Evolutionary conservation across 2,329 filamentous ascomycete genomes (phyloP), one percentile per base, ranked within the genome.

Genomic region (Arthroderma sp.): DNA sequence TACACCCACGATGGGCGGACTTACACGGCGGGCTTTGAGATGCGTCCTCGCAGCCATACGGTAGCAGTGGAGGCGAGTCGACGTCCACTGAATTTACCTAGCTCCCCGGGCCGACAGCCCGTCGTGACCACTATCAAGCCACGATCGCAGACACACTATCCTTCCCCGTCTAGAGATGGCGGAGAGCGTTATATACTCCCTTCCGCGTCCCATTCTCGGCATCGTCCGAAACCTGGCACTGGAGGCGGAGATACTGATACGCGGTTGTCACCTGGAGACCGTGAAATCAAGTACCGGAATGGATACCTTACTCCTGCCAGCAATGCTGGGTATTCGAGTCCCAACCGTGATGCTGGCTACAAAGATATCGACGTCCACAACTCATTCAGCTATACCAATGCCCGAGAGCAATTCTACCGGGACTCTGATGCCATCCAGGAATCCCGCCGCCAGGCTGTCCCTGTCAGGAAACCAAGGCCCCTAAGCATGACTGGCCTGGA

Each of bases 331-430:
- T 63, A 63, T 23, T 57, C 52, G 17, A 51, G 60, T 13, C 57
- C 58, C 33, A 9, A 33, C 35, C 38, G 25, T 17, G 58, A 54
- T 63, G 66, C 35, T 58, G 60, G 59, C 35, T 54, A 53, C 4
- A 68, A 71, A 23, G 70, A 73, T 51, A 70, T 74, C 59, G 72
- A 73, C 54, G 65, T 71, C 17, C 69, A 71, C 49, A 68, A 73
- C 62, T 70, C 71, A 5, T 77, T 75, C 61, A 76, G 74, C 11
- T 77, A 77, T 60, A 78, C 75, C 13, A 74, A 71, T 5, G 69
- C 74, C 1, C 70, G 70, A 38, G 74, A 77, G 56, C 73, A 76
- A 56, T 75, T 76, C 59, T 70, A 76, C 28, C 69, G 72, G 43
- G 75, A 77, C 54, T 73, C 69, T n/a, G 68, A 68, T 9, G 69